Evolutionary conservation across 805 yeast species (phyloP).

Genomic region (Zygotorulaspora chibaensis): DNA sequence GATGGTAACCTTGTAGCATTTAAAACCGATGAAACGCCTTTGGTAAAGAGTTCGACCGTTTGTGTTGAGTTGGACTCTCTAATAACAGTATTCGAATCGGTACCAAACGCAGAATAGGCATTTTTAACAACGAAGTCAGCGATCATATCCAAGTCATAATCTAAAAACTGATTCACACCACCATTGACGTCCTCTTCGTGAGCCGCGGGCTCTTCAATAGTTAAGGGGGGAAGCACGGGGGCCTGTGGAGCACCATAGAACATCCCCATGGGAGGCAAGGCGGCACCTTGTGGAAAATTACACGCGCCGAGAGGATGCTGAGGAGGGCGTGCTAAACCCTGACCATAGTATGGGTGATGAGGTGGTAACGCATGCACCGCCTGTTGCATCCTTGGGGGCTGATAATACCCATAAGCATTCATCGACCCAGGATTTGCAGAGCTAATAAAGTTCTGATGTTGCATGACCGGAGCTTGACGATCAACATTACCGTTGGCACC

Average conservation of each 20-base stretch:
- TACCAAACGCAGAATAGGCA: conserved; percentile 62
- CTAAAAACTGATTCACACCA: conserved; percentile 73
- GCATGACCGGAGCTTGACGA: conserved; percentile 1
- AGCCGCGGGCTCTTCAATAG: conserved; percentile 13
- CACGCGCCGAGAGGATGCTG: conserved; percentile 9
- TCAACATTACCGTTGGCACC: conserved; percentile 4
- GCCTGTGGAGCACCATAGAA: conserved; percentile 11
- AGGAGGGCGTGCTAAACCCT: conserved; percentile 6
- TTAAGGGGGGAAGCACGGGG: conserved; percentile 12
- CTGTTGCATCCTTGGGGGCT: conserved; percentile 18
- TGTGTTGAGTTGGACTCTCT: conserved; percentile 17
- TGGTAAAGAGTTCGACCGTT: conserved; percentile 43
- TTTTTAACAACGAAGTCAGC: conserved; percentile 74
- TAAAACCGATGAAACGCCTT: conserved; percentile 61
- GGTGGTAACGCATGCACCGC: conserved; percentile 12
- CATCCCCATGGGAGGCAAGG: conserved; percentile 11
- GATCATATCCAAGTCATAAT: conserved; percentile 76
- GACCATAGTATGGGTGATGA: conserved; percentile 7
- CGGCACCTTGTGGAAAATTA: conserved; percentile 6
- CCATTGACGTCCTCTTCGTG: conserved; percentile 42
- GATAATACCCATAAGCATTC: conserved; percentile 19
- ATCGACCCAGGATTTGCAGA: conserved; percentile 5
- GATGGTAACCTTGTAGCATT: conserved; percentile 85
- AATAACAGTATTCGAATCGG: conserved; percentile 27
- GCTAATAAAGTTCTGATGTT: conserved; percentile 4